Conservation (phyloP, 257 asterid genomes). For the Vinca minor region DNA sequence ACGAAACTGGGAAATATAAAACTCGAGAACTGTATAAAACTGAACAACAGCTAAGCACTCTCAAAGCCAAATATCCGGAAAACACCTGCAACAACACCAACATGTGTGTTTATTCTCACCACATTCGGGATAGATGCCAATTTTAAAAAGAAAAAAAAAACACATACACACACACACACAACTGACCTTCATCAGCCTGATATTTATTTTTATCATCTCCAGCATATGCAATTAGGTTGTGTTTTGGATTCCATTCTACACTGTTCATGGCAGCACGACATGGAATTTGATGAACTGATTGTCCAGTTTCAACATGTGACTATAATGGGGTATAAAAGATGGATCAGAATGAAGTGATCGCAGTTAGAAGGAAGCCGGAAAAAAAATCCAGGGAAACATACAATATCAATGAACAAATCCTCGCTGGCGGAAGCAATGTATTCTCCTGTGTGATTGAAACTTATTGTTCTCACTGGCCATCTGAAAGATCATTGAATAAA, state of each 20-base stretch:
- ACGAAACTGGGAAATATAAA: too few species aligned
- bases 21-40: too few species aligned
- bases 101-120: too few species aligned
- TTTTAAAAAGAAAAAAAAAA: too few species aligned
- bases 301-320: conserved; percentile 74
- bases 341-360: not conserved
- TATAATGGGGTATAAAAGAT: conserved; percentile 26
- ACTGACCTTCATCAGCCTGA: conserved; percentile 77
- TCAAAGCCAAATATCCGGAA: conserved; percentile 89
- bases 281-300: conserved; percentile 84
- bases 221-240: conserved; percentile 87
- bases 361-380: not conserved
- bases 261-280: conserved; percentile 99
- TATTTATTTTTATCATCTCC: conserved; percentile 96
- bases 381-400: conserved; percentile 26
- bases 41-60: conserved; percentile 31
- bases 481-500: conserved; percentile 32
- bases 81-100: conserved; percentile 43
- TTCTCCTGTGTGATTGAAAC: conserved; percentile 91
- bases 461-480: conserved; percentile 97
- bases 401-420: conserved; percentile 90
- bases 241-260: conserved; percentile 95
- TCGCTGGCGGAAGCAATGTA: conserved; percentile 95
- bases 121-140: too few species aligned
- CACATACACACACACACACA: too few species aligned